Evolutionary conservation across 257 asterid species (phyloP).

Genomic region (Echium plantagineum): DNA sequence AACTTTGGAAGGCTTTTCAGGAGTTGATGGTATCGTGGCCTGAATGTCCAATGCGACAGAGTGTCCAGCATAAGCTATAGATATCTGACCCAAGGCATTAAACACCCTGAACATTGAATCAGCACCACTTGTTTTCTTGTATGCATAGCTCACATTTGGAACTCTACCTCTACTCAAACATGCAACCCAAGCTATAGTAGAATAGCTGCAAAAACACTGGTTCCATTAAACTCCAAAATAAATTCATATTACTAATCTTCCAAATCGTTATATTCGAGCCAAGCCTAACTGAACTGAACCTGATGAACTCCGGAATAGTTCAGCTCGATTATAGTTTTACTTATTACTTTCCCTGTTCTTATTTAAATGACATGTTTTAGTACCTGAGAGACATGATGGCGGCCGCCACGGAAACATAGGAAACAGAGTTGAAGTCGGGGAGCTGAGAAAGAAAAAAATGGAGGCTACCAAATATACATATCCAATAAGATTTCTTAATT

Average conservation of each 20-base stretch:
- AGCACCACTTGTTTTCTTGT: conserved; percentile 8
- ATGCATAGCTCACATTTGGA: conserved; percentile 8
- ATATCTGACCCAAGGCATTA: conserved; percentile 23
- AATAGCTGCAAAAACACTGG: conserved; percentile 28
- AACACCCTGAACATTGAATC: conserved; percentile 23
- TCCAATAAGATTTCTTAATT: conserved; percentile 19
- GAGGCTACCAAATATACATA: conserved; percentile 16
- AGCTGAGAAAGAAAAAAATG: conserved; percentile 31
- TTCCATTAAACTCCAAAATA: no score
- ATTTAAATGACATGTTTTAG: neutral
- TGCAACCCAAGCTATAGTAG: conserved; percentile 26
- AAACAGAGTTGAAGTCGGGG: conserved; percentile 40
- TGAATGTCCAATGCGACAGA: conserved; percentile 36
- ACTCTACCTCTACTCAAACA: conserved; percentile 12
- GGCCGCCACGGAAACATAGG: conserved; percentile 28
- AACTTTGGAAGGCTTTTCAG: conserved; percentile 22
- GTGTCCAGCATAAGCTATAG: conserved; percentile 35
- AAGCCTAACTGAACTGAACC: no score
- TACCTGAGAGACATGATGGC: conserved; percentile 42
- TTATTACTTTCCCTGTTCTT: neutral
- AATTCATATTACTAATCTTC: no score
- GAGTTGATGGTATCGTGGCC: conserved; percentile 44
- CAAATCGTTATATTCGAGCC: no score
- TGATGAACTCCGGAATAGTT: no score
- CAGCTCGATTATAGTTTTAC: no score